Evolutionary conservation across 768 basidiomycete genomes (phyloP).

Genomic region (Tricholoma terreum): DNA sequence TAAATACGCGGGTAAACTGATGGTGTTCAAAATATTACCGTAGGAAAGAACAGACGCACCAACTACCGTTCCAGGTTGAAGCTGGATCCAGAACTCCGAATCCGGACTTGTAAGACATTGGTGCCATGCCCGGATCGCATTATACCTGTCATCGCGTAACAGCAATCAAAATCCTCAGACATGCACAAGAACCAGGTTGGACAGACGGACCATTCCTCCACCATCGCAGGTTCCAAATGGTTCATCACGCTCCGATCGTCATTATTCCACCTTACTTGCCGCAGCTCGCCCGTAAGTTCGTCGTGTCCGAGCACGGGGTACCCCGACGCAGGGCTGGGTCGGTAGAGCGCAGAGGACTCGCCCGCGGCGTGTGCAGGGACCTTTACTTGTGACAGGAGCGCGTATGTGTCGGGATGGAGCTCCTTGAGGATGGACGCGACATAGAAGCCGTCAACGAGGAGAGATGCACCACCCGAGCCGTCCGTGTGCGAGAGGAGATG

Average conservation of each 20-base stretch:
- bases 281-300: constrained; percentile 51
- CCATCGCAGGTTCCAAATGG: constrained; percentile 49
- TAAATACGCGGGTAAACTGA: constrained; percentile 22
- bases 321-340: constrained; percentile 51
- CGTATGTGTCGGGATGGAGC: constrained; percentile 68
- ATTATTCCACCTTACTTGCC: constrained; percentile 90
- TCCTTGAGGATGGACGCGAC: constrained; percentile 77
- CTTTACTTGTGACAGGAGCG: constrained; percentile 60
- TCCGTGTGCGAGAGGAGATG: constrained; percentile 84
- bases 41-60: constrained; percentile 43
- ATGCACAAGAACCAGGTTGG: neutral
- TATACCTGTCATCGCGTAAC: constrained; percentile 49
- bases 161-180: no score
- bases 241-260: constrained; percentile 86
- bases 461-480: constrained; percentile 79
- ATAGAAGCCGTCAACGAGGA: constrained; percentile 97
- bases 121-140: constrained; percentile 80
- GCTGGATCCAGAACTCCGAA: constrained; percentile 89
- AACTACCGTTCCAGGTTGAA: constrained; percentile 83
- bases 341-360: constrained; percentile 55
- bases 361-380: constrained; percentile 91
- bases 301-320: constrained; percentile 78
- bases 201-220: constrained; percentile 67
- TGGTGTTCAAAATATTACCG: neutral
- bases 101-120: constrained; percentile 70